phyloP scores from a whole-genome alignment of 768 basidiomycete species.

The Vararia minispora region DNA sequence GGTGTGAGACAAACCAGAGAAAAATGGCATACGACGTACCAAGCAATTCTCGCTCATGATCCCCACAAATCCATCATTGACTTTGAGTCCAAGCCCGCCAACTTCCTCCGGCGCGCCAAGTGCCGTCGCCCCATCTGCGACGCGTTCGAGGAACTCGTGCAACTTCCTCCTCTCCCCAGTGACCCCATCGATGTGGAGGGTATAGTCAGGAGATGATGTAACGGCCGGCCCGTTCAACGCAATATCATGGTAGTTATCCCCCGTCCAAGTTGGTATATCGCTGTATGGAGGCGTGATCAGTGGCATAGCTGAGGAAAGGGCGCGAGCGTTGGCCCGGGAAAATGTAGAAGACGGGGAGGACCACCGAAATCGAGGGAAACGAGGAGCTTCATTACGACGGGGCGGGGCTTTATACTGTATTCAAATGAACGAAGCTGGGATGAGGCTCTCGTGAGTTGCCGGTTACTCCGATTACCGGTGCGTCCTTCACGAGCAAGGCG shows the following conservation, averaged over 20 bases:
- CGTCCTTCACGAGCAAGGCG: too few relatives aligned
- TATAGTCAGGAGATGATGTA: constrained; percentile 38
- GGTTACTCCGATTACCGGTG: too few relatives aligned
- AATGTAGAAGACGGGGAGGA: too few relatives aligned
- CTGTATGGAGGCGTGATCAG: neutral
- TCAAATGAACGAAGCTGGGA: too few relatives aligned
- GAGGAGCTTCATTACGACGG: too few relatives aligned
- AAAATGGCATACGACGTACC: constrained; percentile 28
- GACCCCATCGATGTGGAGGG: constrained; percentile 41
- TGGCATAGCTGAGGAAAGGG: constrained; percentile 1
- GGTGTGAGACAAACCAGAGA: constrained; percentile 1
- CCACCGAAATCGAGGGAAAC: too few relatives aligned
- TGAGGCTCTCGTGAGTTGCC: too few relatives aligned
- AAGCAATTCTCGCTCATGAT: constrained; percentile 61
- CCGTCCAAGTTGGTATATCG: neutral
- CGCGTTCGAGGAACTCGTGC: constrained; percentile 37
- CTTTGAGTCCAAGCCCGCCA: constrained; percentile 46
- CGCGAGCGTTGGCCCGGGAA: too few relatives aligned
- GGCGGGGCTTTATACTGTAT: too few relatives aligned
- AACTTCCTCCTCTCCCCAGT: constrained; percentile 36
- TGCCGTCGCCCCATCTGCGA: constrained; percentile 47
- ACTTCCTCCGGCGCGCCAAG: constrained; percentile 23
- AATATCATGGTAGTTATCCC: constrained; percentile 6
- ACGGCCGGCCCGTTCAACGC: constrained; percentile 1
- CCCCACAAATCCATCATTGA: constrained; percentile 48